phyloP scores from a whole-genome alignment of 1,284 basidiomycete genomes.

The Lentinula novae-zelandiae region DNA sequence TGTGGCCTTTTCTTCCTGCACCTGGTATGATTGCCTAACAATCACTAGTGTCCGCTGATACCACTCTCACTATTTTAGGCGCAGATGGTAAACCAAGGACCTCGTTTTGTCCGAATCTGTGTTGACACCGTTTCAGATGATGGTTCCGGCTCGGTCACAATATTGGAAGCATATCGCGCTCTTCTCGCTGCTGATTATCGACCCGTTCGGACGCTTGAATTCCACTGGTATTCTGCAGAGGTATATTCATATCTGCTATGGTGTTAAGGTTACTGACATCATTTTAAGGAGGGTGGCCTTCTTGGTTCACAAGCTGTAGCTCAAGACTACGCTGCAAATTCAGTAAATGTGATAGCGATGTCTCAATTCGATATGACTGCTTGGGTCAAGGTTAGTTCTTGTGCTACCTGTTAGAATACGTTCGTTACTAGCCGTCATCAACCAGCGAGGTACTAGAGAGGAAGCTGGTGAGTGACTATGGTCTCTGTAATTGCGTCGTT shows the following conservation, averaged over 20 bases:
- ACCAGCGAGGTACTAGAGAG: constrained; percentile 71
- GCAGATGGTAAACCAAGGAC: constrained; percentile 55
- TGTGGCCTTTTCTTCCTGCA: constrained; percentile 85
- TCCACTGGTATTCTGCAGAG: constrained; percentile 96
- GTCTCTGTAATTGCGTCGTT: not conserved
- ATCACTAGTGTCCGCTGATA: constrained; percentile 12
- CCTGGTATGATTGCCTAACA: constrained; percentile 53
- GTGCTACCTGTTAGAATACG: not conserved
- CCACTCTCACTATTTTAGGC: constrained; percentile 41
- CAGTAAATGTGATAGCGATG: constrained; percentile 81
- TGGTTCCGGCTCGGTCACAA: constrained; percentile 88
- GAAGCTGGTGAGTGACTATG: constrained; percentile 45
- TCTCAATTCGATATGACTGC: constrained; percentile 91
- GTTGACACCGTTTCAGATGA: constrained; percentile 53
- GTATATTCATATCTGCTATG: constrained; percentile 29
- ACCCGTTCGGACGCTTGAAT: constrained; percentile 81
- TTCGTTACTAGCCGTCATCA: constrained; percentile 17
- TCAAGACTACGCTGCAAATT: constrained; percentile 63
- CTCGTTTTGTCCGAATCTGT: not conserved
- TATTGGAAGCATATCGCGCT: constrained; percentile 85
- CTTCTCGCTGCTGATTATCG: constrained; percentile 77
- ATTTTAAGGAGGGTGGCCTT: constrained; percentile 80
- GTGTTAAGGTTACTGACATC: not conserved
- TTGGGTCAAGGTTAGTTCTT: constrained; percentile 73
- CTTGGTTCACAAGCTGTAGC: constrained; percentile 94